These are phyloP conservation scores for Mucor irregularis DNA, from an alignment of 371 early-diverging fungal genomes.

Conservation along the genomic window DNA sequence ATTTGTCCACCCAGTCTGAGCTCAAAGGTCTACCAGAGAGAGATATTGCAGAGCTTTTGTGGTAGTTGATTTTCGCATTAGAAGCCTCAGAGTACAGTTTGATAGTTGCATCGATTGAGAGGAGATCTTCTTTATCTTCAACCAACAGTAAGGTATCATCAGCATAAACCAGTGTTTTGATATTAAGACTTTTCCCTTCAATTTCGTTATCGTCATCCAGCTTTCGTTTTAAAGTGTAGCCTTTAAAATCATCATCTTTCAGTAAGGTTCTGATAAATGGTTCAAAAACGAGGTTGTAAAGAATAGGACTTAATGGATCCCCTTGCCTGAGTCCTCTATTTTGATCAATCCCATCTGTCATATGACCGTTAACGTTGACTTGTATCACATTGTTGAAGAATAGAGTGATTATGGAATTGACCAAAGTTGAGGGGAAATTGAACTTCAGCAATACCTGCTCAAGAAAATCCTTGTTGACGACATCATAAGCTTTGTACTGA, in stretches of 20 bases:
- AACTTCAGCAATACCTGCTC: slow-evolving; percentile 4
- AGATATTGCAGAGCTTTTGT: slow-evolving; percentile 3
- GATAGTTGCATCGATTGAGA: background rate
- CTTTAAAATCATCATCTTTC: too few relatives aligned
- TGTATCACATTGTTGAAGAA: background rate
- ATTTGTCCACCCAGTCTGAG: background rate
- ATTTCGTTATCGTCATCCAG: too few relatives aligned
- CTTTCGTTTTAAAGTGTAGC: too few relatives aligned
- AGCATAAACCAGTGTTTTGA: slow-evolving; percentile 18
- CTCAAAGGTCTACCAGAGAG: slow-evolving; percentile 4
- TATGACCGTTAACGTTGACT: slow-evolving; percentile 9
- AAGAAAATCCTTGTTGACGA: slow-evolving; percentile 10
- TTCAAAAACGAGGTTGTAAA: background rate
- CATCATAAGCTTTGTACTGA: slow-evolving; percentile 19
- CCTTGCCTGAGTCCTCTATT: background rate
- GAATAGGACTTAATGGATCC: background rate
- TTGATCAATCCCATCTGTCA: background rate
- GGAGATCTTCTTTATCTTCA: background rate
- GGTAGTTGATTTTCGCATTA: background rate
- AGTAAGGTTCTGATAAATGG: background rate
- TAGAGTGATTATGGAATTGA: background rate
- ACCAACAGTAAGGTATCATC: slow-evolving; percentile 14
- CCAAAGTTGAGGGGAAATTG: slow-evolving; percentile 1
- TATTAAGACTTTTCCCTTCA: too few relatives aligned
- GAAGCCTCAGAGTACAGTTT: background rate